These are phyloP conservation scores for Euphorbia celastroides DNA, from an alignment of 441 rosid genomes.

Conservation along the genomic window DNA sequence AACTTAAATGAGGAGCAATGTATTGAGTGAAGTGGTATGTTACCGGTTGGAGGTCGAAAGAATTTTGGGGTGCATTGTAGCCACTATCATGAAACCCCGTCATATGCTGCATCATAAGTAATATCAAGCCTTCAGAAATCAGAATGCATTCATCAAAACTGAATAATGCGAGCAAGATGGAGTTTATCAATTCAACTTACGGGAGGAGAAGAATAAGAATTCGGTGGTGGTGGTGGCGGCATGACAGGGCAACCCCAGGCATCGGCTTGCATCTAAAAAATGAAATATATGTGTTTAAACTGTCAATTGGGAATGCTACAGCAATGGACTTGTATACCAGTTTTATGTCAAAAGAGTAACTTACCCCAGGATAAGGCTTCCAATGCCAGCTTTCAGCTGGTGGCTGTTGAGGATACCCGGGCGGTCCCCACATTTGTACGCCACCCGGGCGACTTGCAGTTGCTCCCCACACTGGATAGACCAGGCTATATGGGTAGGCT, in stretches of 20 bases:
- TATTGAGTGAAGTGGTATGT: neutral
- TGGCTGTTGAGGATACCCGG: slow-evolving; percentile 47
- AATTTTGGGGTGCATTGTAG: slow-evolving; percentile 28
- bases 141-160: neutral
- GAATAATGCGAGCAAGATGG: neutral
- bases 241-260: slow-evolving; percentile 94
- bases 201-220: slow-evolving; percentile 34
- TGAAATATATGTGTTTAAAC: slow-evolving; percentile 10
- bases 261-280: slow-evolving; percentile 63
- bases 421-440: slow-evolving; percentile 50
- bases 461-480: slow-evolving; percentile 67
- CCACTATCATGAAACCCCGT: slow-evolving; percentile 27
- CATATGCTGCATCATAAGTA: slow-evolving; percentile 38
- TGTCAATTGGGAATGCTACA: neutral
- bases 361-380: slow-evolving; percentile 72
- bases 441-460: slow-evolving; percentile 39
- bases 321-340: neutral
- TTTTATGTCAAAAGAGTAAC: slow-evolving; percentile 30
- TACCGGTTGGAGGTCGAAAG: slow-evolving; percentile 44
- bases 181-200: slow-evolving; percentile 27
- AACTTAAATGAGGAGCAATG: neutral
- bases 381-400: slow-evolving; percentile 66
- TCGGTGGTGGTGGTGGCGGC: slow-evolving; percentile 40
- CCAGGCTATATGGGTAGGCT: slow-evolving; percentile 28
- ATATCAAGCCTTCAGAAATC: slow-evolving; percentile 1